Percentiles rank a stretch among this genome's conserved stretches.
phyloP scores from a whole-genome alignment of 345 rosid species.

The Hypericum perforatum region DNA sequence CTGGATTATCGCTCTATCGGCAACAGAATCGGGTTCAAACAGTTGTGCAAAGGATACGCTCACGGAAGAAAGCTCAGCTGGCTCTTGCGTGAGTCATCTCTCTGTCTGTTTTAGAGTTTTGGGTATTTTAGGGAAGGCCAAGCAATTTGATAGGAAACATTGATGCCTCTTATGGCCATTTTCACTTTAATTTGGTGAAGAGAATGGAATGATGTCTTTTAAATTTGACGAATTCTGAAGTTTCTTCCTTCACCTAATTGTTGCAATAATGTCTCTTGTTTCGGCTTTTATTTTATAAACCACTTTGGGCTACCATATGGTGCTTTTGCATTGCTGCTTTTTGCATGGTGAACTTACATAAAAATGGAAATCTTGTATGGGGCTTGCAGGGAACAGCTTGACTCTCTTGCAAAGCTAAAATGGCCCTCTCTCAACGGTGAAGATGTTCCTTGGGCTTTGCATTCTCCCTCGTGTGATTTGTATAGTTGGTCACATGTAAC shows the following conservation, averaged over 20 bases:
- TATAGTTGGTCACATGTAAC: constrained; percentile 57
- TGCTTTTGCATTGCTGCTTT: constrained; percentile 14
- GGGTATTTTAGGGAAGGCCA: constrained; percentile 20
- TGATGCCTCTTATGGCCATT: constrained; percentile 11
- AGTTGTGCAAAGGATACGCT: constrained; percentile 65
- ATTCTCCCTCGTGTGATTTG: constrained; percentile 56
- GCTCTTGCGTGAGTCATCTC: constrained; percentile 69
- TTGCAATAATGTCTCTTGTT: constrained; percentile 3
- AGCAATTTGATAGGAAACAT: constrained; percentile 11
- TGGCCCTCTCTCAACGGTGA: constrained; percentile 60
- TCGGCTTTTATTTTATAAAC: constrained; percentile 9
- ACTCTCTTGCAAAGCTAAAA: constrained; percentile 61
- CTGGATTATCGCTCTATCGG: constrained; percentile 56
- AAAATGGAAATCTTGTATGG: constrained; percentile 45
- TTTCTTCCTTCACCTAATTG: neutral
- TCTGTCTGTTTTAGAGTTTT: constrained; percentile 33
- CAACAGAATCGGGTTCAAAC: constrained; percentile 65
- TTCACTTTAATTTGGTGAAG: constrained; percentile 11
- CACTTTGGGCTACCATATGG: constrained; percentile 1
- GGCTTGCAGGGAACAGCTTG: constrained; percentile 93
- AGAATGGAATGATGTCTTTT: too few relatives aligned
- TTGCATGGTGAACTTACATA: constrained; percentile 16
- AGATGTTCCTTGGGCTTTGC: constrained; percentile 72
- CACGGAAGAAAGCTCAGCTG: constrained; percentile 52
- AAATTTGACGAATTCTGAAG: neutral